These are phyloP conservation scores for Yamadazyma friedrichii DNA, from an alignment of 1,139 yeast genomes.

Conservation along the genomic window DNA sequence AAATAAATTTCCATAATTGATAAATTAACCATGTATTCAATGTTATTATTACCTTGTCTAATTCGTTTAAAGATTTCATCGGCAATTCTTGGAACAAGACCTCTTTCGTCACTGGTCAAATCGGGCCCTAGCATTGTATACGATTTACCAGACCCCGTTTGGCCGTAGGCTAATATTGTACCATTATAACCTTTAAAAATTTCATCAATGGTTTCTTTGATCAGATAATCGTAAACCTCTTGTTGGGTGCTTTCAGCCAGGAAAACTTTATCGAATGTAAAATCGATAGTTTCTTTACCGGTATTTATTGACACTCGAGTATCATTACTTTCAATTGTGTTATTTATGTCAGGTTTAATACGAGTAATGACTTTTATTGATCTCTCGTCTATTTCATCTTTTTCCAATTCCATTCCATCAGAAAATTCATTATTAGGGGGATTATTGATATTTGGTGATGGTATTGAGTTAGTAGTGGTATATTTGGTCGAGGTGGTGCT, in stretches of 20 bases:
- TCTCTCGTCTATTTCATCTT: not conserved
- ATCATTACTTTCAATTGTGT: constrained; percentile 17
- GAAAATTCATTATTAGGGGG: not conserved
- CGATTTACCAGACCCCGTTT: constrained; percentile 86
- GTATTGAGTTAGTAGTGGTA: too few species aligned
- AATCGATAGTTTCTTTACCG: constrained; percentile 31
- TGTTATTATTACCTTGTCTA: constrained; percentile 45
- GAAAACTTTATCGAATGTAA: constrained; percentile 70
- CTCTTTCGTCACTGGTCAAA: constrained; percentile 42
- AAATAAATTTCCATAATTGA: constrained; percentile 81
- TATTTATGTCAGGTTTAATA: constrained; percentile 49
- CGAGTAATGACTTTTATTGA: constrained; percentile 67
- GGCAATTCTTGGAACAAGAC: constrained; percentile 74
- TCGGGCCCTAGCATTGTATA: constrained; percentile 78
- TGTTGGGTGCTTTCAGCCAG: constrained; percentile 47
- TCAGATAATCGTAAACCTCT: constrained; percentile 63
- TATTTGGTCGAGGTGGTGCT: too few species aligned
- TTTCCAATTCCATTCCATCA: not conserved
- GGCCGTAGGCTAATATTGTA: constrained; percentile 85
- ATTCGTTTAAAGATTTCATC: constrained; percentile 63
- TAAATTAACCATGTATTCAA: constrained; percentile 67
- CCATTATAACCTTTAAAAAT: constrained; percentile 81
- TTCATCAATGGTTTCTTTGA: constrained; percentile 61
- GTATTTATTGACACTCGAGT: constrained; percentile 27
- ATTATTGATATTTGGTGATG: too few species aligned